Base-by-base conservation (phyloP, 345 rosid genomes). In the Ceriops tagal region DNA sequence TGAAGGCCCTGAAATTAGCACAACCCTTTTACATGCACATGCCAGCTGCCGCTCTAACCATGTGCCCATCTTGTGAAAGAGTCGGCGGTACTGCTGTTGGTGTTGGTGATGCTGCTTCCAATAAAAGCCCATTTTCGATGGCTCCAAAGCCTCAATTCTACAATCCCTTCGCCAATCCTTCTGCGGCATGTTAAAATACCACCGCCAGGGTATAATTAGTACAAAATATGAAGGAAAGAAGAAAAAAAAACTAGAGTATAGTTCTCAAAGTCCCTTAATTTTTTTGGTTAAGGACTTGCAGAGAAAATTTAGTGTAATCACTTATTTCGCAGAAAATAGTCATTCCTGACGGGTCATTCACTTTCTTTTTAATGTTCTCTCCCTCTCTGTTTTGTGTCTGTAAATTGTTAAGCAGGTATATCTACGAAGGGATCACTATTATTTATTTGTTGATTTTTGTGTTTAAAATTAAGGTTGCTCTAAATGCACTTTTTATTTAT, bases 261-360 rank as follows among this genome's bases (percentile, higher is more conserved):
- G 65, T 70, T 53, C 72, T 73, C 34, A 49, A 68, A 77, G 81
- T 77, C 88, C 85, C 87, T 77, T 84, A 79, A 69, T 79, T 92
- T 89, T 89, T 88, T 86, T 84, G 84, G 82, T 81, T 77, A 68
- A 78, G 96, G 96, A 89, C 71, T 81, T 79, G 83, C 80, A 77
- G 79, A 76, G 35, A 70, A 78, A 70, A 51, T 64, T 66, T 69
- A 83, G 79, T 83, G 83, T 79, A 82, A 77, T 85, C 82, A 83
- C 75, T 81, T 68, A 82, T 59, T 81, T 77, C 78, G 88, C 82
- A 82, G 89, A 78, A 74, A 67, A 22, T 65, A 77, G 72, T 82
- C 65, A 61, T 73, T 69, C 70, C 70, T 76, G 71, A 80, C 78
- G 70, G 61, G 72, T 62, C 31, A 21, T 22, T 56, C 28, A 27